phyloP scores from a whole-genome alignment of 2,329 filamentous ascomycete genomes.

The Zasmidium angulare region DNA sequence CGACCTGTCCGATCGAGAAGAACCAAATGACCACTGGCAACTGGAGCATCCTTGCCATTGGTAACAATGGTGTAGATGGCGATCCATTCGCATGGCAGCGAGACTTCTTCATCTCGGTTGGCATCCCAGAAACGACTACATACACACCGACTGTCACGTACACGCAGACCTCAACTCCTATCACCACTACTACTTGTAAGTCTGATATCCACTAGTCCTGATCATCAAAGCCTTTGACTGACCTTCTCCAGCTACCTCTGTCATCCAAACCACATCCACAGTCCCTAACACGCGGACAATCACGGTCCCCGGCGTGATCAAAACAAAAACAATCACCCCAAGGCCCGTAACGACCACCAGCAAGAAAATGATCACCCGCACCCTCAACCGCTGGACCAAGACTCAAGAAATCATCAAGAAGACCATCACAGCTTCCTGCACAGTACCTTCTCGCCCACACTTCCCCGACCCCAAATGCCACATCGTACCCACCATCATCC shows the following conservation, averaged over 20 bases:
- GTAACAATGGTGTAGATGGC: slow-evolving; percentile 43
- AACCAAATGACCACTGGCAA: slow-evolving; percentile 45
- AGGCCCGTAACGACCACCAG: slow-evolving; percentile 17
- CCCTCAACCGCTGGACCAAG: slow-evolving; percentile 32
- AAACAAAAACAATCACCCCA: slow-evolving; percentile 20
- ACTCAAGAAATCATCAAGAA: slow-evolving; percentile 25
- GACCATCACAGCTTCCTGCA: slow-evolving; percentile 41
- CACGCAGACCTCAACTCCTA: slow-evolving; percentile 17
- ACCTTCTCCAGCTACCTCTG: background rate
- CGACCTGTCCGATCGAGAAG: slow-evolving; percentile 46
- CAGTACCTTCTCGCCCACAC: slow-evolving; percentile 6
- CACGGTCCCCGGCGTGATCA: slow-evolving; percentile 31
- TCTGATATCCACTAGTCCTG: background rate
- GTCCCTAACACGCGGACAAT: slow-evolving; percentile 26
- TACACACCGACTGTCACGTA: slow-evolving; percentile 19
- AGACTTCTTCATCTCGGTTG: slow-evolving; percentile 41
- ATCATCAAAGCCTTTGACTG: background rate
- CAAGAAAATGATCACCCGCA: slow-evolving; percentile 12
- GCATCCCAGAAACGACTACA: slow-evolving; percentile 24
- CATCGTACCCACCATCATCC: slow-evolving; percentile 53
- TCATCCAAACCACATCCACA: slow-evolving; percentile 1
- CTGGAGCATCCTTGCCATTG: slow-evolving; percentile 45
- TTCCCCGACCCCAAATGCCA: slow-evolving; percentile 41
- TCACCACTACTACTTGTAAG: slow-evolving; percentile 16
- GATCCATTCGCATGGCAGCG: slow-evolving; percentile 48